phyloP scores from a whole-genome alignment of 345 rosid genomes.

The Eucalyptus marginata region DNA sequence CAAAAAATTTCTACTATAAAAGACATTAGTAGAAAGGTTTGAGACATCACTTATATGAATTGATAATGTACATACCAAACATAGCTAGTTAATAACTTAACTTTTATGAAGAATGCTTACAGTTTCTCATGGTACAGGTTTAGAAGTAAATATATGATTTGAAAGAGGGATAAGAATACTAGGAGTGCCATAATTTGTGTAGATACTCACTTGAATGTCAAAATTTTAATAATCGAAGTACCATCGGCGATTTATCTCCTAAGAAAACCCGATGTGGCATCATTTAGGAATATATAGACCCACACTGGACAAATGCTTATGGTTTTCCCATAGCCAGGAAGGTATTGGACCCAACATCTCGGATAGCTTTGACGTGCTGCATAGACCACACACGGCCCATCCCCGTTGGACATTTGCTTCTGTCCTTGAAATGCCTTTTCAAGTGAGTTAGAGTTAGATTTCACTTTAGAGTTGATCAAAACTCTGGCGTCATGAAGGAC shows the following conservation, averaged over 20 bases:
- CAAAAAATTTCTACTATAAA: too few relatives aligned
- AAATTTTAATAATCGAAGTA: background rate
- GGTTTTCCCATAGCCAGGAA: background rate
- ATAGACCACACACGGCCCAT: background rate
- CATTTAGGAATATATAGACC: background rate
- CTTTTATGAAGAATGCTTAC: too few relatives aligned
- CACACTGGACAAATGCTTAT: background rate
- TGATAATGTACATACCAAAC: too few relatives aligned
- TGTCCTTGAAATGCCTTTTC: background rate
- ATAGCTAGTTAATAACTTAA: too few relatives aligned
- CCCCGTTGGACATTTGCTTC: background rate
- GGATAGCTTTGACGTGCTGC: background rate
- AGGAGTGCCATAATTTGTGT: background rate
- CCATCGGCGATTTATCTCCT: too few relatives aligned
- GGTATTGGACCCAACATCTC: background rate
- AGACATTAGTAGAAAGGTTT: too few relatives aligned
- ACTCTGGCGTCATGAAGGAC: background rate
- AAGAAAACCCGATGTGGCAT: rapidly evolving
- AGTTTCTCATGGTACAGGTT: too few relatives aligned
- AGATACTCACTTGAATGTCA: background rate
- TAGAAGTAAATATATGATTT: too few relatives aligned
- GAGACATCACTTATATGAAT: too few relatives aligned
- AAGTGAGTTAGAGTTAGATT: background rate
- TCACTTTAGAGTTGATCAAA: background rate
- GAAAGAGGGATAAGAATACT: background rate